Evolutionary conservation across 2,329 filamentous ascomycete species (phyloP).

Genomic region (Didymella sp.): DNA sequence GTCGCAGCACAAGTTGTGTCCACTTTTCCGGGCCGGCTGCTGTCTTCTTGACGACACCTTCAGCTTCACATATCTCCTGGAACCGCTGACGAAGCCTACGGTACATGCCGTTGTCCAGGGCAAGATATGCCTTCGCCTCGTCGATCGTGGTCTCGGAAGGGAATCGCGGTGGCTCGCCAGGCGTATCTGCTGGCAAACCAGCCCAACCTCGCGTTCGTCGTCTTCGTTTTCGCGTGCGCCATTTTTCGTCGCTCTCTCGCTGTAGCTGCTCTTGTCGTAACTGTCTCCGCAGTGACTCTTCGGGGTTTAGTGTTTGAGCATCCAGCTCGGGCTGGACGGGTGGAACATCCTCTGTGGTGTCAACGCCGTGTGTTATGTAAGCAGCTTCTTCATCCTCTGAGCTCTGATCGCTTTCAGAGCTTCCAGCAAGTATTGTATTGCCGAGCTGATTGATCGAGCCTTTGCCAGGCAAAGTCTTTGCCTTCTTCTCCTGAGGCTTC

Average conservation of each 20-base stretch:
- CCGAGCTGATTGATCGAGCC: slow-evolving; percentile 38
- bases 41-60: slow-evolving; percentile 76
- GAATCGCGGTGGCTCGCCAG: slow-evolving; percentile 73
- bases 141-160: slow-evolving; percentile 84
- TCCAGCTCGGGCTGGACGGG: slow-evolving; percentile 15
- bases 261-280: slow-evolving; percentile 54
- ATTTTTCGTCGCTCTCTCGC: slow-evolving; percentile 67
- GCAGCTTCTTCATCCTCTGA: slow-evolving; percentile 17
- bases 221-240: slow-evolving; percentile 69
- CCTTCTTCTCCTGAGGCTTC: slow-evolving; percentile 22
- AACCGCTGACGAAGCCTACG: slow-evolving; percentile 70
- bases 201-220: slow-evolving; percentile 73
- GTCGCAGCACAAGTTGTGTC: slow-evolving; percentile 71
- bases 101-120: slow-evolving; percentile 69
- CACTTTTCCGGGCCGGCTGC: slow-evolving; percentile 74
- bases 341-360: slow-evolving; percentile 12
- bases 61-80: slow-evolving; percentile 71
- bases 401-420: slow-evolving; percentile 27
- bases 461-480: slow-evolving; percentile 24
- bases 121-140: slow-evolving; percentile 74
- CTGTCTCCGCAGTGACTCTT: slow-evolving; percentile 38
- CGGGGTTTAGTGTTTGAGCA: slow-evolving; percentile 25
- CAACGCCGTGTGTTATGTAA: slow-evolving; percentile 1
- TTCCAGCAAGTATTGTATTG: slow-evolving; percentile 37
- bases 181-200: slow-evolving; percentile 70